Evolutionary conservation across 2,329 filamentous ascomycete species (phyloP).

Genomic region (Colletotrichum graminicola): DNA sequence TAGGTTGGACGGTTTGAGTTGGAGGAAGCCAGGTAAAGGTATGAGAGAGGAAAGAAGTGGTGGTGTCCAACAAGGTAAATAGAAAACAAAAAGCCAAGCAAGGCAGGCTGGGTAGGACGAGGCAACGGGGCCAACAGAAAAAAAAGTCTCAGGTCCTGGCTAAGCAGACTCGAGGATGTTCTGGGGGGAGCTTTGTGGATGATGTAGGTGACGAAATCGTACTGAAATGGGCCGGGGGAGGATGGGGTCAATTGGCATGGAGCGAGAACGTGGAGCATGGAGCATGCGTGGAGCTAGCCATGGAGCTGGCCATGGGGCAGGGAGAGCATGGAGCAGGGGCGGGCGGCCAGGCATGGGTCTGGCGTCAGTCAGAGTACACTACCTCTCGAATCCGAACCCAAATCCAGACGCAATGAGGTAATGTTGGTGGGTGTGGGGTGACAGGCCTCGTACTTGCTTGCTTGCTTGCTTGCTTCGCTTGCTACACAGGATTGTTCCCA

Average conservation of each 20-base stretch:
- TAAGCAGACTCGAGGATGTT: slow-evolving; percentile 3
- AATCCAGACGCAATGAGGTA: slow-evolving; percentile 24
- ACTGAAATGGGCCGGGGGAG: slow-evolving; percentile 32
- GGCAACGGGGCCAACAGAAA: slow-evolving; percentile 1
- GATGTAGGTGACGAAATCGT: slow-evolving; percentile 42
- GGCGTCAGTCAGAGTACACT: slow-evolving; percentile 15
- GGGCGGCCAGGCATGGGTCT: slow-evolving; percentile 26
- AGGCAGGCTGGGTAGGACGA: not conserved
- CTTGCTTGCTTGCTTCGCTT: not conserved
- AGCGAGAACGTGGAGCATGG: slow-evolving; percentile 21
- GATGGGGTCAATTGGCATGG: slow-evolving; percentile 39
- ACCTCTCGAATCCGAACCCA: not conserved
- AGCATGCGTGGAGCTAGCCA: slow-evolving; percentile 31
- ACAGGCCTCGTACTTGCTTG: slow-evolving; percentile 26
- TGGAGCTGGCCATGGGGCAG: slow-evolving; percentile 36
- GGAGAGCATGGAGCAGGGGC: slow-evolving; percentile 28
- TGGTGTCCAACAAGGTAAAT: slow-evolving; percentile 4
- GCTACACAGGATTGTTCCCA: slow-evolving; percentile 3
- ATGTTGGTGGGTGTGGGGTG: slow-evolving; percentile 35
- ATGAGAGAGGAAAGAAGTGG: slow-evolving; percentile 4
- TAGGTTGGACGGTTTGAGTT: not conserved
- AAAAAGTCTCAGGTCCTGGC: not conserved
- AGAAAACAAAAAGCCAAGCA: not conserved
- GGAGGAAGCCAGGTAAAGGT: not conserved
- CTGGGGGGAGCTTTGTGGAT: slow-evolving; percentile 34